Evolutionary conservation across 805 yeast genomes (phyloP).

Genomic region (Nakazawaea holstii): DNA sequence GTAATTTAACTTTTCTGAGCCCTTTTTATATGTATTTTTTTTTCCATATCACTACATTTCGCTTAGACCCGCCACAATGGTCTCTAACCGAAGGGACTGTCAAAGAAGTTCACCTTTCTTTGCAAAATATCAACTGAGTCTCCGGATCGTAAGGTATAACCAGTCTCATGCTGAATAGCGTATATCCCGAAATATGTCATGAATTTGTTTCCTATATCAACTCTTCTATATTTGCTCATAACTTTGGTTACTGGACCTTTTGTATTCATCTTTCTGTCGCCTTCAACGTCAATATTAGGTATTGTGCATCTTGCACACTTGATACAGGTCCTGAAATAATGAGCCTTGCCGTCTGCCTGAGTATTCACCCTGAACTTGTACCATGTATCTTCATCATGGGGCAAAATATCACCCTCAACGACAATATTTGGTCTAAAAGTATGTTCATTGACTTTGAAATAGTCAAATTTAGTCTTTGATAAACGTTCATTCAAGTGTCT

Average conservation of each 20-base stretch:
- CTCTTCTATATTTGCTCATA: slow-evolving; percentile 22
- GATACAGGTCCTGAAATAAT: slow-evolving; percentile 16
- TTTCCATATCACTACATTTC: background rate
- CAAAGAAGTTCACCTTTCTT: slow-evolving; percentile 13
- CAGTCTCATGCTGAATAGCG: slow-evolving; percentile 20
- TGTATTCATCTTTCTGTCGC: slow-evolving; percentile 12
- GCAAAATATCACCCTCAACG: slow-evolving; percentile 13
- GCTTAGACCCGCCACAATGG: background rate
- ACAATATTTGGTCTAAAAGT: slow-evolving; percentile 24
- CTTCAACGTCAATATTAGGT: slow-evolving; percentile 20
- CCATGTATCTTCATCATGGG: slow-evolving; percentile 24
- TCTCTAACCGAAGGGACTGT: slow-evolving; percentile 1
- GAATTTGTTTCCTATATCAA: slow-evolving; percentile 22
- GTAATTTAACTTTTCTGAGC: no score
- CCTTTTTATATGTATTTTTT: background rate
- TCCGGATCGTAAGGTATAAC: slow-evolving; percentile 16
- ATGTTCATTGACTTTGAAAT: slow-evolving; percentile 12
- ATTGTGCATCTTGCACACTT: slow-evolving; percentile 24
- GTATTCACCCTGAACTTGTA: slow-evolving; percentile 17
- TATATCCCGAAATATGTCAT: slow-evolving; percentile 23
- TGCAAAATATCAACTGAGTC: slow-evolving; percentile 20
- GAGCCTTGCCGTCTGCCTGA: slow-evolving; percentile 7
- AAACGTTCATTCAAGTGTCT: slow-evolving; percentile 14
- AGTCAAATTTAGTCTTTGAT: slow-evolving; percentile 7
- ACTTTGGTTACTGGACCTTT: slow-evolving; percentile 17